Evolutionary conservation across 495 filamentous ascomycete genomes (phyloP), one percentile per base, ranked within the genome.

Genomic region (Trichoderma asperelloides): DNA sequence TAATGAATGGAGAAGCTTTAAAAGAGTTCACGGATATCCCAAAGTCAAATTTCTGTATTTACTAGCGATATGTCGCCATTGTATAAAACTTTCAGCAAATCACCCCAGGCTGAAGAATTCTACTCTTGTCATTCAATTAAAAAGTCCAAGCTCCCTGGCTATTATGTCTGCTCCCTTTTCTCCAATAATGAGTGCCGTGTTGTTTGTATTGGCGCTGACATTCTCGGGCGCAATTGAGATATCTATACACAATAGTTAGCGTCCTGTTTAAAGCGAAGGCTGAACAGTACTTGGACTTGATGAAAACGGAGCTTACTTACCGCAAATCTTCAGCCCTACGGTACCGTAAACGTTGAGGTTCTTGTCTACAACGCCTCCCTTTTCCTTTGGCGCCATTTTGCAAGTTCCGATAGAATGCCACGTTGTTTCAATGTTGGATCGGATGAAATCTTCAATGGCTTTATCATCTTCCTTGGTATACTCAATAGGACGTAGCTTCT

Each of bases 91-190:
- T 37, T 7, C 6, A 37, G 33, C 33, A 0, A 37, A 37, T 37
- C 33, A 8, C 33, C 9, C 33, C 33, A 37, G 9, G 33, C 2
- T 37, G 9, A 37, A 37, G 6, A 33, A 51, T 51, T 51, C 5
- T 51, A 51, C 7, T 23, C 11, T 6, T 9, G 27, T 13, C 7
- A 2, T 18, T n/a, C 5, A 51, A 51, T 8, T 23, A 28, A 60
- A 23, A 28, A 64, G 62, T 5, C 62, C 62, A 21, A 87, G 72
- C 69, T 87, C 79, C 69, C 77, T 73, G 3, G 80, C 80, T 70
- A 85, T 77, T 28, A 89, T 82, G 62, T 81, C 79, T 1, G 87
- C 86, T 21, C 80, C 86, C 76, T 83, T 88, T 75, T 89, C 86
- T 11, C 85, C 86, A 45, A 89, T 74, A 43, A 81, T 69, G 68